A percentile compares a stretch with the other conserved stretches of the same genome.
Conservation (phyloP, 2,329 filamentous ascomycete genomes). For the Colletotrichum tofieldiae region DNA sequence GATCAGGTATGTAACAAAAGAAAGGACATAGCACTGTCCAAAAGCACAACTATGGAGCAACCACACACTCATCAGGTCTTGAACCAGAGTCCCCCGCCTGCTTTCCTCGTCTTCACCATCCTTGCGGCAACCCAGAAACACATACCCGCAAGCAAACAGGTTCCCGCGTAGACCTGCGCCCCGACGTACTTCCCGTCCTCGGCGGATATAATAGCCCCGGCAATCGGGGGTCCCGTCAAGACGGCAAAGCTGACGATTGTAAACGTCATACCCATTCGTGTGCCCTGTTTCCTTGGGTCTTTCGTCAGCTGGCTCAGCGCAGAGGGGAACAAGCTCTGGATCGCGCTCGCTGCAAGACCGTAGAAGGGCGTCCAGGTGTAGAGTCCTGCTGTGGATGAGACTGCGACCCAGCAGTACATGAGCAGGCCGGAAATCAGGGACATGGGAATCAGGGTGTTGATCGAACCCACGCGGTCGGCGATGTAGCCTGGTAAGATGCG, state of each 20-base stretch:
- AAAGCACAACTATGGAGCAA: neutral
- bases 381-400: slow-evolving; percentile 64
- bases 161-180: slow-evolving; percentile 66
- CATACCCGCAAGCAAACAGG: slow-evolving; percentile 59
- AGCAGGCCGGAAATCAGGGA: slow-evolving; percentile 58
- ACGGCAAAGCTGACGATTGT: slow-evolving; percentile 69
- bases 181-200: slow-evolving; percentile 60
- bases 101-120: slow-evolving; percentile 55
- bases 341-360: slow-evolving; percentile 74
- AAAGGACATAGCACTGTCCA: neutral
- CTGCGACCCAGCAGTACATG: slow-evolving; percentile 72
- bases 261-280: slow-evolving; percentile 73
- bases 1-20: too few relatives aligned
- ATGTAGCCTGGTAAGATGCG: slow-evolving; percentile 71
- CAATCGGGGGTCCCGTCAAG: slow-evolving; percentile 68
- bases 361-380: slow-evolving; percentile 77
- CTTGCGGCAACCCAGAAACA: slow-evolving; percentile 58
- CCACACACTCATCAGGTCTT: slow-evolving; percentile 53
- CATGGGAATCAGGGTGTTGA: slow-evolving; percentile 73
- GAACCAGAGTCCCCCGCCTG: slow-evolving; percentile 55
- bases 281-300: slow-evolving; percentile 67
- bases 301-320: slow-evolving; percentile 69
- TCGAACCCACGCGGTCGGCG: slow-evolving; percentile 70
- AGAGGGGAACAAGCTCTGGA: slow-evolving; percentile 78
- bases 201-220: slow-evolving; percentile 64